phyloP scores from a whole-genome alignment of 306 rosid species.

The Cucurbita pepo region DNA sequence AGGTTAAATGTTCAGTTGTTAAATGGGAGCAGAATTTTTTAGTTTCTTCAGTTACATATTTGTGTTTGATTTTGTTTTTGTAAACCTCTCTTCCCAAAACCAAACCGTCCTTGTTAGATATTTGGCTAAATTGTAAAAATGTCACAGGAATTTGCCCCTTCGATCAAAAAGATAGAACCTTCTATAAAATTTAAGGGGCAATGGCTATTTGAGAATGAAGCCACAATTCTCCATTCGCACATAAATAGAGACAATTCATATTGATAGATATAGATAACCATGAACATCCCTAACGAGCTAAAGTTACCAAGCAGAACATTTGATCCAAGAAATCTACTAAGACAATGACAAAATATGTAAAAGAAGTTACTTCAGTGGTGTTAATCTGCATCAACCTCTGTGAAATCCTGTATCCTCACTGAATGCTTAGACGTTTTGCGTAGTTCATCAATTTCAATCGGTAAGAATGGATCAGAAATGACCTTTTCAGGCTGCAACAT shows the following conservation, averaged over 20 bases:
- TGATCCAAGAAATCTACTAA: background rate
- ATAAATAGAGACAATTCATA: background rate
- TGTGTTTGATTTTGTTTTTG: background rate
- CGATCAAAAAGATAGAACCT: no score
- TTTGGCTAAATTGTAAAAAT: no score
- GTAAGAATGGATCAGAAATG: conserved; percentile 42
- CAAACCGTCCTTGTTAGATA: background rate
- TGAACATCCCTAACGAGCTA: background rate
- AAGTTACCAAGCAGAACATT: background rate
- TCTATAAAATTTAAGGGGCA: background rate
- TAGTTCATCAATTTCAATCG: conserved; percentile 56
- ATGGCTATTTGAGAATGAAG: background rate
- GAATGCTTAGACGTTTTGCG: conserved; percentile 30
- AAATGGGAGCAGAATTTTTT: conserved; percentile 1
- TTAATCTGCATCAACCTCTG: conserved; percentile 40
- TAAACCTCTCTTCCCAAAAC: background rate
- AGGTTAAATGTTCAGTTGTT: conserved; percentile 3
- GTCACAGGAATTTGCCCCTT: no score
- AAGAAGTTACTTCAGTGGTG: background rate
- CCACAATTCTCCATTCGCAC: background rate
- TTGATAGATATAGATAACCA: background rate
- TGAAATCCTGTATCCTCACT: conserved; percentile 43
- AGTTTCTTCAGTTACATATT: background rate
- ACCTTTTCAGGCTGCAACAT: conserved; percentile 25
- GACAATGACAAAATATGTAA: background rate